phyloP scores from a whole-genome alignment of 2,329 filamentous ascomycete genomes.

The Pezicula neosporulosa region DNA sequence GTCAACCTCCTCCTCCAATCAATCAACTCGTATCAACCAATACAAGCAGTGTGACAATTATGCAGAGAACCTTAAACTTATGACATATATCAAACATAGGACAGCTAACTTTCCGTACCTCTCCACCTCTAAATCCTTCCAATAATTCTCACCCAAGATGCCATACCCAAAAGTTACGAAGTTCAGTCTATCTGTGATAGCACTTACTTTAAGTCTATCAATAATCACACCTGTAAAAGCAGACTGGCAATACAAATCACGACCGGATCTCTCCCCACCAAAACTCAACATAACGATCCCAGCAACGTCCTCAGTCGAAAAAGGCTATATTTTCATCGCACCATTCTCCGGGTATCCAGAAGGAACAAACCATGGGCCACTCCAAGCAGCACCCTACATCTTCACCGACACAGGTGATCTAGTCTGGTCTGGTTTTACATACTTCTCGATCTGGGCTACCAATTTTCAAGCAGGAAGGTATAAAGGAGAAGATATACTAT shows the following conservation, averaged over 20 bases:
- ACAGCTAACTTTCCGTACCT: no score
- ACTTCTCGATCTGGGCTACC: constrained; percentile 47
- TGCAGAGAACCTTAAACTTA: no score
- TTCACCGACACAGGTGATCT: constrained; percentile 51
- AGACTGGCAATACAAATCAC: constrained; percentile 44
- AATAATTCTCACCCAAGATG: no score
- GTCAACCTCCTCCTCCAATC: no score
- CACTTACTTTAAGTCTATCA: background rate
- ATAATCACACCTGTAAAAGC: constrained; percentile 13
- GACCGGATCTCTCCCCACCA: constrained; percentile 43
- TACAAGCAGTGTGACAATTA: no score
- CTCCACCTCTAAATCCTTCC: no score
- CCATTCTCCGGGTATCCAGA: constrained; percentile 34
- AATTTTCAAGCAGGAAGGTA: constrained; percentile 48
- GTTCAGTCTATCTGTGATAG: no score
- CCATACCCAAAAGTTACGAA: no score
- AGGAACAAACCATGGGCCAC: constrained; percentile 40
- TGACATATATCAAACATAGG: no score
- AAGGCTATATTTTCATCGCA: constrained; percentile 41
- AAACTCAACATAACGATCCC: constrained; percentile 41
- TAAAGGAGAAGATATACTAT: constrained; percentile 49
- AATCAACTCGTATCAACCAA: no score
- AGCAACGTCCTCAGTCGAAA: constrained; percentile 34
- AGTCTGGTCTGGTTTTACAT: constrained; percentile 53
- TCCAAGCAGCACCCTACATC: constrained; percentile 52